phyloP scores from a whole-genome alignment of 225 moss, liverwort and hornwort species.

The Takakia lepidozioides region DNA sequence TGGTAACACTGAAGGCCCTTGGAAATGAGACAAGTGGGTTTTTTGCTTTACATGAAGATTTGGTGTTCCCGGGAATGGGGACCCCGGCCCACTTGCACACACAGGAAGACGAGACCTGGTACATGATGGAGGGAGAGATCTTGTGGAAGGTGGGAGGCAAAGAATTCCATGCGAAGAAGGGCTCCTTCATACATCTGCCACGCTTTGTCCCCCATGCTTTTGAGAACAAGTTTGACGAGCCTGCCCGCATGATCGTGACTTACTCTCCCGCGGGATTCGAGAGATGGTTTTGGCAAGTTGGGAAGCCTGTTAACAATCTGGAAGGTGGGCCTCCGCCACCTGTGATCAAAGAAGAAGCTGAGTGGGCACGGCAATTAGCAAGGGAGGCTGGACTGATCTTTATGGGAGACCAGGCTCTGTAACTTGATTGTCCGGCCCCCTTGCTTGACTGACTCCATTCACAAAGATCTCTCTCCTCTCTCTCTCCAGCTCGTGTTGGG shows the following conservation, averaged over 20 bases:
- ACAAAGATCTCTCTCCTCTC: too few relatives aligned
- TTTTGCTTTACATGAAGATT: slow-evolving; percentile 10
- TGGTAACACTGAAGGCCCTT: slow-evolving; percentile 14
- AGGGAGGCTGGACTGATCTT: slow-evolving; percentile 13
- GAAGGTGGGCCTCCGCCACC: neutral
- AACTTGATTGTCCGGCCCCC: too few relatives aligned
- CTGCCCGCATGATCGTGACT: slow-evolving; percentile 13
- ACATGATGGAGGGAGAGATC: slow-evolving; percentile 23
- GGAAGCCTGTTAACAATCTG: slow-evolving; percentile 12
- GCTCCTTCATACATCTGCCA: slow-evolving; percentile 23
- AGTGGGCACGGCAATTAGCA: slow-evolving; percentile 1
- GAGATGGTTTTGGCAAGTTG: slow-evolving; percentile 14
- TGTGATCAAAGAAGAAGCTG: slow-evolving; percentile 10
- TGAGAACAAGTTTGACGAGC: slow-evolving; percentile 18
- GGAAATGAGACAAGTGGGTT: slow-evolving; percentile 20
- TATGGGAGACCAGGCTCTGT: neutral
- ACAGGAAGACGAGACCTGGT: slow-evolving; percentile 21
- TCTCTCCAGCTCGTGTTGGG: too few relatives aligned
- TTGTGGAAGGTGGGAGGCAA: slow-evolving; percentile 13
- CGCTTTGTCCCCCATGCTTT: slow-evolving; percentile 16
- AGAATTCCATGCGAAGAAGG: slow-evolving; percentile 13
- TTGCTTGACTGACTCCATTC: too few relatives aligned
- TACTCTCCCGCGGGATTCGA: slow-evolving; percentile 21
- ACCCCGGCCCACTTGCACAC: slow-evolving; percentile 17
- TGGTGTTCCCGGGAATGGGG: slow-evolving; percentile 9